Evolutionary conservation across 2,329 filamentous ascomycete genomes (phyloP), one percentile per base, ranked within the genome.

Genomic region (Scedosporium dehoogii): DNA sequence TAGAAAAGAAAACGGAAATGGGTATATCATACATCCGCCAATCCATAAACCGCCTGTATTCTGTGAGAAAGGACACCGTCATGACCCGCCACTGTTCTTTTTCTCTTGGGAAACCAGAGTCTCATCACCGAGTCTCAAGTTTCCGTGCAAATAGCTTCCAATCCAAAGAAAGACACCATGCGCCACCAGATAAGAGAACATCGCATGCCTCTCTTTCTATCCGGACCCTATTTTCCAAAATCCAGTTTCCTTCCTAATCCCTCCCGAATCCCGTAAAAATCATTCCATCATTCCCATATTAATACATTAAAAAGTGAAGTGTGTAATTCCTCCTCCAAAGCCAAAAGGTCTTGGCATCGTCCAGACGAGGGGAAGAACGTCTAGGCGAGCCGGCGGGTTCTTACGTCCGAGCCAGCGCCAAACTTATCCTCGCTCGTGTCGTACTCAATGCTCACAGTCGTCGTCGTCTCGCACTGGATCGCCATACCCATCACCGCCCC

Each of bases 381-480:
- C 23, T 53, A 60, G n/a, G 59, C 59, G 1, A 60, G 42, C 4
- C 23, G 7, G n/a, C 51, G n/a, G 18, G 42, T 60, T 21, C 25
- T 60, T 25, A 6, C n/a, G 9, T 53, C 18, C 16, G 59, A 51
- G 3, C 42, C 51, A 23, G 51, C 51, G 2, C 51, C 51, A 27
- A 23, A 55, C 6, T 27, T 55, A 2, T 55, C 51, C 7, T 55
- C 51, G 18, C 18, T 23, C 2, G 51, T 55, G 59, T 73, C 72
- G 6, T 69, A 67, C 65, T 79, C 77, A 0, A 79, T 73, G 3
- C 75, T 73, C 0, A 79, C 74, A 3, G 69, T 74, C 6, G 76
- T 79, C 0, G 78, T 73, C 1, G 75, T 76, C 63, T 79, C 75
- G 69, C 77, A 75, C 65, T 78, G 77, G 16, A 78, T 78, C 6